Base-by-base conservation (phyloP, 1,139 yeast species). In the Suhomyces wounanorum region DNA sequence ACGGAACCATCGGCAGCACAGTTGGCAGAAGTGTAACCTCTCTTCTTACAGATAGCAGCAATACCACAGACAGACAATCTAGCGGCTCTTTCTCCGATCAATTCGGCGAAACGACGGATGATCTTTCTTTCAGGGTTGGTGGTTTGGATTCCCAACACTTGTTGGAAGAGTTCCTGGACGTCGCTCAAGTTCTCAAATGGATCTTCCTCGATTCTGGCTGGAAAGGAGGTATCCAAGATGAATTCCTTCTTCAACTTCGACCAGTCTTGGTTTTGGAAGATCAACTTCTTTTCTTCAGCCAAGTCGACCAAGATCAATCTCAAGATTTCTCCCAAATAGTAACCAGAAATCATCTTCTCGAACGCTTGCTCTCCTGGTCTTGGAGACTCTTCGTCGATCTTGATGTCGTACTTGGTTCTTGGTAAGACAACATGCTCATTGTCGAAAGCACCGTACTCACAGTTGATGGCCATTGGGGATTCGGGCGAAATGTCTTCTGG, bases 1-100 rank as follows among this genome's bases (percentile, higher is more conserved):
- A 94, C 97, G 13, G 97, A 90, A 57, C 99, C 99, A 67, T 94
- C 99, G 55, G 97, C 96, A 51, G 98, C 99, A 70, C 92, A 89
- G 65, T 91, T 94, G 55, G 90, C 96, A 41, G 82, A 74, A 53
- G 77, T 74, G 75, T 85, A 83, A 53, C 84, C 85, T 77, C 95
- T 87, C 85, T 91, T 92, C 68, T 85, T 83, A 70, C 95, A 87
- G 62, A 94, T 86, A 52, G 97, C 98, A 53, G 97, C 97, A 61
- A 92, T 89, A 67, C 97, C 98, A 76, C 97, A 91, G 50, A 90
- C 87, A 37, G 97, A 87, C 60, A 94, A 81, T 69, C 98, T 84
- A 21, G 99, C 94, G 39, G 97, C 83, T 73, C 99, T 85, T 52
- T 87, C 89, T 60, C 98, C 98, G 61, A 92, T 84, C 63, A 89